Evolutionary conservation across 139 green algal species (phyloP).

Genomic region (Bryopsis sp.): DNA sequence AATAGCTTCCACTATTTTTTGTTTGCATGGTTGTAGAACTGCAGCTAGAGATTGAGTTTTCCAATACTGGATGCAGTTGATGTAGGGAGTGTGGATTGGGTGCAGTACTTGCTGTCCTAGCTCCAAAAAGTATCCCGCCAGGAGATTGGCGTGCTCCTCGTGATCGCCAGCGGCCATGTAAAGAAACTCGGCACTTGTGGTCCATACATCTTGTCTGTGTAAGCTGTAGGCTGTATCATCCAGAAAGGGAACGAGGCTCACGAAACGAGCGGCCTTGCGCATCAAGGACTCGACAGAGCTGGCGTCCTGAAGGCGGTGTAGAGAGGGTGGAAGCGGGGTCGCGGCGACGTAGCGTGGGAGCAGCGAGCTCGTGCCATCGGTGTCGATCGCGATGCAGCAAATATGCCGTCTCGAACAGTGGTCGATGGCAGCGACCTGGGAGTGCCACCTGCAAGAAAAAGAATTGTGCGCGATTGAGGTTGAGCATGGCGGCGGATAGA

Average conservation of each 20-base stretch:
- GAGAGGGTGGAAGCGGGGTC: slow-evolving; percentile 28
- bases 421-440: not conserved
- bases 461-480: too few relatives aligned
- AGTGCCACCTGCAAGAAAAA: slow-evolving; percentile 1
- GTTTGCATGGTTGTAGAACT: too few relatives aligned
- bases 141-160: slow-evolving; percentile 49
- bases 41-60: too few relatives aligned
- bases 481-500: too few relatives aligned
- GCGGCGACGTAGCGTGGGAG: slow-evolving; percentile 37
- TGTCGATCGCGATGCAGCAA: slow-evolving; percentile 25
- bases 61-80: too few relatives aligned
- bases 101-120: slow-evolving; percentile 37
- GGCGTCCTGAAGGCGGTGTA: slow-evolving; percentile 9
- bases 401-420: not conserved
- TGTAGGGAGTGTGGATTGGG: not conserved
- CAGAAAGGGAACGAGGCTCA: slow-evolving; percentile 11
- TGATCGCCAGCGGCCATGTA: slow-evolving; percentile 29
- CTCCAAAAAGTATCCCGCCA: slow-evolving; percentile 47
- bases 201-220: slow-evolving; percentile 35
- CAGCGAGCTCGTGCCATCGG: slow-evolving; percentile 35
- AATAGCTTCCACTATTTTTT: too few relatives aligned
- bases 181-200: slow-evolving; percentile 32
- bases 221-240: slow-evolving; percentile 23
- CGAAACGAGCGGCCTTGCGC: not conserved
- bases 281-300: slow-evolving; percentile 13